Evolutionary conservation across 495 filamentous ascomycete genomes (phyloP), one percentile per base, ranked within the genome.

Genomic region (Corynascus novoguineensis): DNA sequence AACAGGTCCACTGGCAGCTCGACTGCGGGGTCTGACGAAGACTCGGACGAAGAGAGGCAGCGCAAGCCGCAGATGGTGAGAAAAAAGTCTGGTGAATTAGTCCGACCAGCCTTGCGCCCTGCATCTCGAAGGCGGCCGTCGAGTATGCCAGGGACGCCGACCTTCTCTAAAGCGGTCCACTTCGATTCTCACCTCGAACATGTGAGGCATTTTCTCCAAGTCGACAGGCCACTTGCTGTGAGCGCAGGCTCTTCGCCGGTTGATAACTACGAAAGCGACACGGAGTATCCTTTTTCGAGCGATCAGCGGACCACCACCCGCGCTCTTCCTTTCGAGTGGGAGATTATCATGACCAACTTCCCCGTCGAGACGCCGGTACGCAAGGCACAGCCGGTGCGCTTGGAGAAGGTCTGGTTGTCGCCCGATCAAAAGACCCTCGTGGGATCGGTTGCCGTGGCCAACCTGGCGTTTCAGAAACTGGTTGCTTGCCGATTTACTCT

Each of bases 71-170:
- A 83, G 21, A 90, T 97, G 85, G 84, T 98, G 50, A 84, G 93
- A 54, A 98, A 98, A 78, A 98, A 98, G 79, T 97, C 93, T 37
- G 93, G 93, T 24, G 93, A 98, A 71, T 80, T 97, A 49, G 93
- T 98, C 50, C 85, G 92, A 60, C 95, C 93, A 5, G 95, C 93
- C 1, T 78, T 98, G 38, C 86, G 92, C 48, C 84, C 86, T 25
- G 71, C 88, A 5, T 87, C 85, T 3, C 80, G 83, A 47, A 81
- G 90, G 57, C 85, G 95, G 40, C 92, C 91, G 1, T 95, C 88
- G 0, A 97, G 92, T 71, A 95, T 97, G 90, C 93, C 93, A 7
- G 95, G 95, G 12, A 98, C 93, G 6, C 93, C 93, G 0, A 95
- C 92, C 0, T 97, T 90, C 68, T 84, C 87, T 32, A 98, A 98